Evolutionary conservation across 2,329 filamentous ascomycete genomes (phyloP).

Genomic region (Penicillium sumatraense): DNA sequence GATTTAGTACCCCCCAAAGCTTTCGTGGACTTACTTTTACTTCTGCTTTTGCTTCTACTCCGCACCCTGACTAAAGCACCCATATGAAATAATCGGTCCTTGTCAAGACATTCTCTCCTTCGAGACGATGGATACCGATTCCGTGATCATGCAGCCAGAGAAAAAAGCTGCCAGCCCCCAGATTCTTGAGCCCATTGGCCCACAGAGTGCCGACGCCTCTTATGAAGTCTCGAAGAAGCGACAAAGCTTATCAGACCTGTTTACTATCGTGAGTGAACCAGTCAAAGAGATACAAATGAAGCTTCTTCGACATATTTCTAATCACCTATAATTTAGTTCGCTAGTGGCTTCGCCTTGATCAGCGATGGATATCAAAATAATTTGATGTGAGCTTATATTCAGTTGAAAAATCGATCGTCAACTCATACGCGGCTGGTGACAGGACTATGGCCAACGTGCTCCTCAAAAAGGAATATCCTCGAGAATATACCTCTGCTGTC

Average conservation of each 20-base stretch:
- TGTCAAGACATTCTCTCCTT: background rate
- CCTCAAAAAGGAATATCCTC: constrained; percentile 30
- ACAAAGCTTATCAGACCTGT: constrained; percentile 32
- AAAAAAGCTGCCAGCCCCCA: constrained; percentile 1
- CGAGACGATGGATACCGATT: background rate
- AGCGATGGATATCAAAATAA: constrained; percentile 39
- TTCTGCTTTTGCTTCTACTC: background rate
- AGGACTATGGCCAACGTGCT: constrained; percentile 37
- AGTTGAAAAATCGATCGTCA: background rate
- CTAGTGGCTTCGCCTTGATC: constrained; percentile 34
- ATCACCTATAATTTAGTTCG: constrained; percentile 20
- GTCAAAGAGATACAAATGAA: background rate
- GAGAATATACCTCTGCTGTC: constrained; percentile 30
- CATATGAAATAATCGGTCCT: background rate
- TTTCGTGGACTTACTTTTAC: background rate
- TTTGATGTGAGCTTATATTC: constrained; percentile 23
- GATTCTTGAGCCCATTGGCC: background rate
- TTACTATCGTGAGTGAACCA: constrained; percentile 29
- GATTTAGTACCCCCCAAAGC: background rate
- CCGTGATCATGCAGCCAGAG: background rate
- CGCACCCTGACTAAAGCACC: background rate
- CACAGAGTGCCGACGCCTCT: constrained; percentile 10
- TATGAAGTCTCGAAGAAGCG: constrained; percentile 21
- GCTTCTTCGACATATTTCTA: background rate
- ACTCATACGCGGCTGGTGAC: background rate